Evolutionary conservation across 1,139 yeast species (phyloP), one percentile per base, ranked within the genome.

Genomic region (Kazachstania sp.): DNA sequence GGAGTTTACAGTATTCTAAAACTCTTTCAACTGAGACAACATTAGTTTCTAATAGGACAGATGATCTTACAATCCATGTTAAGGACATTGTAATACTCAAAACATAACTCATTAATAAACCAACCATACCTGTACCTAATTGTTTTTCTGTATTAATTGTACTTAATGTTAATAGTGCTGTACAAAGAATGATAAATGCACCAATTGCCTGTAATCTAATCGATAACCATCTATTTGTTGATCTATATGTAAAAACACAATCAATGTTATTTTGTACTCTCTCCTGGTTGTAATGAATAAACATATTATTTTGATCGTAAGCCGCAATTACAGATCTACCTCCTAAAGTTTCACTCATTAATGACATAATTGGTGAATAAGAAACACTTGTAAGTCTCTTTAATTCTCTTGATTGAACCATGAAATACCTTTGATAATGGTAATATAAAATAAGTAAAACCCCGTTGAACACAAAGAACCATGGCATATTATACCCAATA

Each of bases 1-100:
- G 69, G 50, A 84, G 61, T n/a, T 75, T 74, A 53, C 82, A 74
- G 60, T 83, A 86, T 57, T 86, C 95, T 46, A 82, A 65, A 35
- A 86, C 75, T 53, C 95, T 74, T 61, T 86, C 95, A 19, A 83
- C 86, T 3, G 87, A 81, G 15, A 85, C 90, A 48, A 83, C 76
- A 57, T 78, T 81, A 8, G 85, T 79, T 63, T 86, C 95, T 39
- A 84, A 79, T 55, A 81, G 85, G 16, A 86, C 92, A 7, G 84
- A 71, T 65, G 76, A 71, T 54, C 83, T 71, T 11, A 85, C 86
- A 51, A 83, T 76, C 67, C 76, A 72, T 55, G 74, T 74, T 54
- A 85, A 71, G 26, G 80, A 71, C 28, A 72, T 69, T 0, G 90
- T 83, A 4, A 84, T 78, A 50, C 79, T 78, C 37, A 82, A 65